phyloP scores from a whole-genome alignment of 2,329 filamentous ascomycete genomes.

The Microdochium trichocladiopsis region DNA sequence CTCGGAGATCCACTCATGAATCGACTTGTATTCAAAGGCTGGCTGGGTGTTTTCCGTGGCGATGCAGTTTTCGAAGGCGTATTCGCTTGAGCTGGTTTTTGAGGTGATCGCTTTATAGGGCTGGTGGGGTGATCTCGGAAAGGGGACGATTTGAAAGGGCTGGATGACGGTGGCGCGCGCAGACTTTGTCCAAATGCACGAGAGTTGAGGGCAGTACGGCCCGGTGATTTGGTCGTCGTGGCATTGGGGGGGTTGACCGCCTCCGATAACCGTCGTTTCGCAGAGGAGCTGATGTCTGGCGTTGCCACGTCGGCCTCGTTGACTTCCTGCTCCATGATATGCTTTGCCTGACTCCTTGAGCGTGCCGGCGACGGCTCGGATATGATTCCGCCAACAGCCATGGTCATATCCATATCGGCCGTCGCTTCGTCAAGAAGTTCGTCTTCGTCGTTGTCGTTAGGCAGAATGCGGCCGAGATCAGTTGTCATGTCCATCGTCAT shows the following conservation, averaged over 20 bases:
- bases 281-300: constrained; percentile 30
- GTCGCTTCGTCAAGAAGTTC: constrained; percentile 27
- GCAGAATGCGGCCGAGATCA: constrained; percentile 47
- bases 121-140: constrained; percentile 4
- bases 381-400: constrained; percentile 56
- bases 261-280: constrained; percentile 20
- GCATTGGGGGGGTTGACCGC: constrained; percentile 15
- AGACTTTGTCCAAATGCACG: constrained; percentile 12
- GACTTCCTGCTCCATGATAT: constrained; percentile 52
- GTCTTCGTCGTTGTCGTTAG: constrained; percentile 25
- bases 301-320: constrained; percentile 36
- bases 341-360: constrained; percentile 41
- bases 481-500: constrained; percentile 59
- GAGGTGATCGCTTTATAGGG: constrained; percentile 39
- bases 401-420: constrained; percentile 62
- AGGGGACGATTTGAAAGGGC: constrained; percentile 12
- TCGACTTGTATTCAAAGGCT: constrained; percentile 40
- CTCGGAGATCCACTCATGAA: neutral
- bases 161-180: constrained; percentile 2
- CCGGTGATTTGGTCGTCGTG: neutral
- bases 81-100: constrained; percentile 14
- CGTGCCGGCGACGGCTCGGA: constrained; percentile 27
- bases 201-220: constrained; percentile 24
- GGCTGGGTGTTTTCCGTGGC: constrained; percentile 34
- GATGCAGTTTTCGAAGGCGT: constrained; percentile 43